Percentiles rank a stretch among this genome's conserved stretches.
Conservation (phyloP, 164 flowering plant species). For the Houttuynia cordata region DNA sequence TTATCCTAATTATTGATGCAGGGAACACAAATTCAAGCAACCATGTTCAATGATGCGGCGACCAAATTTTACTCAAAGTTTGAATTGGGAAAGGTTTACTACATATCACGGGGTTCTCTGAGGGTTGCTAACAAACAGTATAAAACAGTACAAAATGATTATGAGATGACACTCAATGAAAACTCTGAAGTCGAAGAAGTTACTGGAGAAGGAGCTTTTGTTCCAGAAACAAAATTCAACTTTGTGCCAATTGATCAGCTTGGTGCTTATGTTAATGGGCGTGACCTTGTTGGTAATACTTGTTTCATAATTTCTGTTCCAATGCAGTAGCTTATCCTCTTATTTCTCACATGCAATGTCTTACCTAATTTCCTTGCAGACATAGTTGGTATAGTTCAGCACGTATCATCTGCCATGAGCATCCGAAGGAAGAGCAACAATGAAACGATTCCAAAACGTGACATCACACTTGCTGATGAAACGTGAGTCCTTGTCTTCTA, state of each 20-base stretch:
- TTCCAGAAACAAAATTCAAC: slow-evolving; percentile 66
- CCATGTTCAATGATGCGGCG: slow-evolving; percentile 95
- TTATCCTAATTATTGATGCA: slow-evolving; percentile 12
- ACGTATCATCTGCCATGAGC: slow-evolving; percentile 70
- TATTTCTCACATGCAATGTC: neutral
- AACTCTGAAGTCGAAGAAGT: slow-evolving; percentile 85
- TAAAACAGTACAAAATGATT: slow-evolving; percentile 84
- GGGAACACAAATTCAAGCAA: slow-evolving; percentile 99
- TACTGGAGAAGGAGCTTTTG: slow-evolving; percentile 42
- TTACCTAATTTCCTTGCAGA: slow-evolving; percentile 26
- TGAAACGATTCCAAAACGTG: slow-evolving; percentile 82
- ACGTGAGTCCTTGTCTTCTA: slow-evolving; percentile 33
- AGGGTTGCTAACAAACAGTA: slow-evolving; percentile 85
- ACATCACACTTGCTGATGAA: slow-evolving; percentile 86
- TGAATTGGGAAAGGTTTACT: slow-evolving; percentile 77
- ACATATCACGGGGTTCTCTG: slow-evolving; percentile 71
- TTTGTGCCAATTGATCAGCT: slow-evolving; percentile 77
- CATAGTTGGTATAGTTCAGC: slow-evolving; percentile 81
- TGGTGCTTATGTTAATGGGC: slow-evolving; percentile 68
- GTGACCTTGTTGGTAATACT: slow-evolving; percentile 63
- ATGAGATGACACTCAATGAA: slow-evolving; percentile 91
- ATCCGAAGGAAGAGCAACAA: slow-evolving; percentile 71
- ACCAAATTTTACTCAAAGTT: slow-evolving; percentile 66
- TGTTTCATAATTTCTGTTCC: neutral
- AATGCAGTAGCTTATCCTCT: neutral